Evolutionary conservation across 257 asterid species (phyloP), one percentile per base, ranked within the genome.

Genomic region (Gardenia jasminoides): DNA sequence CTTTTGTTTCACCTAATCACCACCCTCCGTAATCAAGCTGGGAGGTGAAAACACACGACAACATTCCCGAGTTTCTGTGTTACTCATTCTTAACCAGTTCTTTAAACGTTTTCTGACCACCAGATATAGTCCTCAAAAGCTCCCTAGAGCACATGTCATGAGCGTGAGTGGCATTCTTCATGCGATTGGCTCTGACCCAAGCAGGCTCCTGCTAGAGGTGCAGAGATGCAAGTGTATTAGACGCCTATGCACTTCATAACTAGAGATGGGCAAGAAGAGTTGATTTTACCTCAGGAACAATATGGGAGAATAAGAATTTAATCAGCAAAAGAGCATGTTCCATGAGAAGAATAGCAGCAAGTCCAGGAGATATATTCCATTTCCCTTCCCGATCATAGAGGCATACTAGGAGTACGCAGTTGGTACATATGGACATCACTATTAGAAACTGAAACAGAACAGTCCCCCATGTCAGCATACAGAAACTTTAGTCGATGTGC

Each of bases 331-430:
- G 97, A 70, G 88, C 78, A 71, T 95, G 99, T 75, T 95, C 99
- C 98, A 95, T 93, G 36, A 89, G 56, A 10, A 95, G 96, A 76
- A 95, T 95, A 6, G 96, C 98, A 30, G 91, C 96, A 67, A 95
- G 97, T n/a, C 97, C 98, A 0, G 99, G 97, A 0, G 99, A 93
- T 59, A 95, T 71, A 50, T 80, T 91, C 98, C 99, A 95, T 41
- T 79, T 81, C 39, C 99, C 97, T 78, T 92, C 96, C 7, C 82
- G 90, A 76, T 95, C 99, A 61, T 92, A 93, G 78, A 95, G 80
- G 85, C 99, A 91, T 54, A 87, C 97, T 10, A 95, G 89, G 80
- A 95, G 97, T 4, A 86, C 91, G 56, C 96, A 89, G 78, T 95
- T 95, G 17, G 98, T 92, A 79, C 98, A 95, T 62, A 95, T 95